Base-by-base conservation (phyloP, 1,284 basidiomycete genomes). In the Athelia psychrophila region DNA sequence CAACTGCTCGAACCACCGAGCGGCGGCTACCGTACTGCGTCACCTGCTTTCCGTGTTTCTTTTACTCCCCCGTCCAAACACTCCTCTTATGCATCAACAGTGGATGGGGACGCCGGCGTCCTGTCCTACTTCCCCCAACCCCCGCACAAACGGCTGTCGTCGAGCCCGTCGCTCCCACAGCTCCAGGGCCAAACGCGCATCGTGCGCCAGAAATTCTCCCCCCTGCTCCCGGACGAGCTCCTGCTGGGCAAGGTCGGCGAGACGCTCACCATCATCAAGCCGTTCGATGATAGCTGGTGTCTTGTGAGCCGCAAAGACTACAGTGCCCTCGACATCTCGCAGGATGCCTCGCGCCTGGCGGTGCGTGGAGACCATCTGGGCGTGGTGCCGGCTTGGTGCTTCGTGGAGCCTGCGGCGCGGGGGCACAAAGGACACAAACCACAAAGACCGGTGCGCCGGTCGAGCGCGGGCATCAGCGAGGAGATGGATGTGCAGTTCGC, bases 251-350 rank as follows among this genome's bases (percentile, higher is more conserved):
- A 56, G 27, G 60, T 77, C 15, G 83, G 83, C 40, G 86, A 90
- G 64, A 71, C 70, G 35, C 66, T 90, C 42, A 78, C 76, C 2
- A 66, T 87, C 20, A 71, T 88, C 9, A 79, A 81, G 56, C 77
- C 75, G 2, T 85, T 83, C 59, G 84, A 88, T 53, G 87, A 90
- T 54, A 87, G 86, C 2, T 91, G 87, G 88, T 88, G 84, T 62
- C 73, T 88, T 52, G 84, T 87, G 48, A 81, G 79, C 16, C 72
- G 84, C 44, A 12, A 50, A 62, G 3, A 59, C 58, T 16, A 57
- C 69, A 5, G 75, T 71, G 58, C 72, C 68, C 24, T 50, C 76
- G 46, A 72, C 77, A n/a, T n/a, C n/a, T n/a, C n/a, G n/a, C n/a
- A n/a, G n/a, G 66, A 73, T 72, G 61, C 59, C 40, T 42, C 51